Base-by-base conservation (phyloP, 257 asterid species). In the Fraxinus excelsior region DNA sequence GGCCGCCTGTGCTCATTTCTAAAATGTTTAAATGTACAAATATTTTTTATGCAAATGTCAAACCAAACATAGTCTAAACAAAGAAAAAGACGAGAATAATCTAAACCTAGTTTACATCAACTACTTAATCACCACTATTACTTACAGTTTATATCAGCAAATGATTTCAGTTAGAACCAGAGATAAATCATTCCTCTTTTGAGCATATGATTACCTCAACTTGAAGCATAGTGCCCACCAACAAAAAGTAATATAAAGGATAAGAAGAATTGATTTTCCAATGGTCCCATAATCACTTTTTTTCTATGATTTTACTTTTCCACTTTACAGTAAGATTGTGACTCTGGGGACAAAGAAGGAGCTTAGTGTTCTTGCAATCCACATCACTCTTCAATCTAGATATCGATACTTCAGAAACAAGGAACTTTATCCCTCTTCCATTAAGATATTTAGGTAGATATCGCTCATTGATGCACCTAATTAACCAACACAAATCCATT, bases 201-300 rank as follows among this genome's bases (percentile, higher is more conserved):
- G 71, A 75, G 75, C 78, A 66, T 53, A 19, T 51, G 67, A 38
- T 29, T 29, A 77, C 82, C 80, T 76, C 64, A 76, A 42, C 67
- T 76, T 70, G 70, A 80, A 80, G 72, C 71, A 76, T 72, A 69
- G 81, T 75, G 81, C 7, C 58, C 58, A 46, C 66, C 77, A 79
- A 46, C 12, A 76, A 76, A 42, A 76, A 74, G 82, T 58, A 68
- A 56, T 51, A 34, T 23, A 72, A 75, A 73, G 69, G 31, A 18
- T 68, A 40, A 62, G 35, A 26, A 60, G 68, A 32, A 74, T 23
- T 78, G 26, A 67, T 67, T 37, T 75, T 58, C 62, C 67, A 31
- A 79, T 35, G 77, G 82, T 69, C 74, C 83, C 79, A 65, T 72
- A 70, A n/a, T 60, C 83, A 72, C 72, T 67, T 72, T 35, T 56